Conservation (phyloP, 2,329 filamentous ascomycete species). For the Curvularia eragrostidis region DNA sequence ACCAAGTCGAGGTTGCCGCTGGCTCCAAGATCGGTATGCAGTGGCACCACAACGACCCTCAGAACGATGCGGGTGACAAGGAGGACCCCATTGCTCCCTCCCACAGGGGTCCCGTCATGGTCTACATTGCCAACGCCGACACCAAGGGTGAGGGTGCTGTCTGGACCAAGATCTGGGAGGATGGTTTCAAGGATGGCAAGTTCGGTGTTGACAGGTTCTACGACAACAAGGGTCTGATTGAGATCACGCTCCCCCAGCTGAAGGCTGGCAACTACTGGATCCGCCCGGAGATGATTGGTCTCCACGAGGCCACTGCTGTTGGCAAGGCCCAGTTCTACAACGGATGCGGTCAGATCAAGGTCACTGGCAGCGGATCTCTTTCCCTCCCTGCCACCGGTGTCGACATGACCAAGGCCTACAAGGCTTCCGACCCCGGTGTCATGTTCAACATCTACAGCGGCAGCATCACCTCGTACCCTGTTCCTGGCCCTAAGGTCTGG, state of each 20-base stretch:
- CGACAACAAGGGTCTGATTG: constrained; percentile 49
- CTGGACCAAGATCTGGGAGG: constrained; percentile 57
- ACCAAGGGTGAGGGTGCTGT: constrained; percentile 56
- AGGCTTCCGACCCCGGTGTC: constrained; percentile 50
- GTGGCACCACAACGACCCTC: constrained; percentile 58
- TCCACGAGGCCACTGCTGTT: constrained; percentile 47
- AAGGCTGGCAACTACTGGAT: constrained; percentile 51
- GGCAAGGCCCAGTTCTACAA: constrained; percentile 54
- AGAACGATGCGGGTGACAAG: constrained; percentile 34
- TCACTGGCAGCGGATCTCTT: constrained; percentile 39
- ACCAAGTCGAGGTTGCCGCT: constrained; percentile 55
- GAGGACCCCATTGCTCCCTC: constrained; percentile 62
- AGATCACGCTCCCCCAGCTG: constrained; percentile 49
- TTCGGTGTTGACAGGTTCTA: constrained; percentile 53
- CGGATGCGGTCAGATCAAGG: constrained; percentile 52
- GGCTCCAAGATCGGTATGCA: constrained; percentile 57
- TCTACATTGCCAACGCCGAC: constrained; percentile 56
- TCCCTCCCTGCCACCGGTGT: constrained; percentile 46
- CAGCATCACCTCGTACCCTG: constrained; percentile 42
- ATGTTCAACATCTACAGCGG: constrained; percentile 51
- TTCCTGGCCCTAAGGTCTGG: constrained; percentile 52
- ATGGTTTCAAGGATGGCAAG: constrained; percentile 41
- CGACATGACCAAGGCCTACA: constrained; percentile 56
- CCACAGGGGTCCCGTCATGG: constrained; percentile 61
- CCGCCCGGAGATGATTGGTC: constrained; percentile 53